phyloP scores from a whole-genome alignment of 805 yeast genomes.

The Scheffersomyces coipomensis region DNA sequence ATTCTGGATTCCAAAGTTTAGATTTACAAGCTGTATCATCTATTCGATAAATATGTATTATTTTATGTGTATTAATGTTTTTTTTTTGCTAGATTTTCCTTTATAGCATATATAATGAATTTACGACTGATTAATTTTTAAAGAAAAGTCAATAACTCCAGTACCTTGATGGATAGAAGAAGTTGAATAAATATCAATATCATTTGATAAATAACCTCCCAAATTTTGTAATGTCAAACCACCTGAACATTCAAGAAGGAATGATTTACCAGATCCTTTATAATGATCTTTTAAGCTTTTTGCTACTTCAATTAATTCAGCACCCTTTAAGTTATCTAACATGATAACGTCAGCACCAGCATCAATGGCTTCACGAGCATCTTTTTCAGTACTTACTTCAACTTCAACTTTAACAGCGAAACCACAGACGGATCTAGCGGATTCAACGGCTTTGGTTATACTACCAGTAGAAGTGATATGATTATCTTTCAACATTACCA shows the following conservation, averaged over 20 bases:
- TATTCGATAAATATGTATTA: conserved; percentile 13
- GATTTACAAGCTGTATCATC: conserved; percentile 36
- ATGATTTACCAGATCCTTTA: conserved; percentile 44
- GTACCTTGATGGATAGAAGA: conserved; percentile 93
- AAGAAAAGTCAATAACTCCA: conserved; percentile 76
- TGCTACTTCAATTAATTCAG: conserved; percentile 65
- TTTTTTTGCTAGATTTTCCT: neutral
- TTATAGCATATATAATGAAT: neutral
- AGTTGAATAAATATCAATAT: conserved; percentile 87
- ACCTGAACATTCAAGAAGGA: conserved; percentile 87
- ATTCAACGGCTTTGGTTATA: conserved; percentile 75
- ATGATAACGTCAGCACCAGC: conserved; percentile 96
- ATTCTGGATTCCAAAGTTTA: conserved; percentile 40
- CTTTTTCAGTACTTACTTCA: conserved; percentile 80
- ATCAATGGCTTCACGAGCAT: conserved; percentile 87
- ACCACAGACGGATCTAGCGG: conserved; percentile 81
- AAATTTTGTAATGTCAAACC: conserved; percentile 77
- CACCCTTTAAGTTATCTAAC: conserved; percentile 85
- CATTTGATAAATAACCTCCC: conserved; percentile 62
- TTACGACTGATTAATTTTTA: conserved; percentile 52
- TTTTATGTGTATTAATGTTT: neutral
- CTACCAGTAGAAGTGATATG: conserved; percentile 93
- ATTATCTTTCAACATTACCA: conserved; percentile 96
- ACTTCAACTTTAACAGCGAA: conserved; percentile 90
- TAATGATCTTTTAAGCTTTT: conserved; percentile 56